Percentiles rank a stretch among this genome's conserved stretches.
These are phyloP conservation scores for Calendula officinalis DNA, from an alignment of 129 eudicot genomes.

Conservation along the genomic window DNA sequence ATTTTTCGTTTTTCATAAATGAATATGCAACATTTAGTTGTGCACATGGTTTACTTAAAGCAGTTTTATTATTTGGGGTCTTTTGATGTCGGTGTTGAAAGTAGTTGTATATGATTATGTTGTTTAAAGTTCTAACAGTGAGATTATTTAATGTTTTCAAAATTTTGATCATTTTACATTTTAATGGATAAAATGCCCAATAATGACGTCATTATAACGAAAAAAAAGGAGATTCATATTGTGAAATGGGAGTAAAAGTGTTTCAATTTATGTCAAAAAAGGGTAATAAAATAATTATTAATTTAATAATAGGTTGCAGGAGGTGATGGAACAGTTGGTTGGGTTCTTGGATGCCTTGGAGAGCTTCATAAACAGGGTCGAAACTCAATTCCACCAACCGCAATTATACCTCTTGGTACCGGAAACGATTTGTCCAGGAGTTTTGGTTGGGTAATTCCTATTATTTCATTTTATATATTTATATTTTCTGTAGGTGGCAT, in stretches of 20 bases:
- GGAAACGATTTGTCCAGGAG: conserved; percentile 96
- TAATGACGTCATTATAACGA: too few relatives aligned
- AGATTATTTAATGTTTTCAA: not conserved
- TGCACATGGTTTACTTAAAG: not conserved
- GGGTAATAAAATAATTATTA: not conserved
- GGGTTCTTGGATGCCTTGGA: conserved; percentile 94
- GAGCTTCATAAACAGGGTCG: conserved; percentile 74
- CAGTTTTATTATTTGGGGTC: not conserved
- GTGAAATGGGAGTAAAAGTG: conserved; percentile 5
- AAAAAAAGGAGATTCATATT: not conserved
- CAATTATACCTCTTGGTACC: conserved; percentile 94
- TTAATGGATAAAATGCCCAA: too few relatives aligned
- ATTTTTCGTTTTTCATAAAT: not conserved
- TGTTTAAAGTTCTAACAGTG: not conserved
- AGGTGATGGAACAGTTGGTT: conserved; percentile 98
- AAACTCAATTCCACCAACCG: conserved; percentile 81
- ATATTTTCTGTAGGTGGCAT: not conserved
- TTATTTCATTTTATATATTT: conserved; percentile 4
- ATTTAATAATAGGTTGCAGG: conserved; percentile 79
- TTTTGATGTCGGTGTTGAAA: not conserved
- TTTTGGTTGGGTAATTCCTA: conserved; percentile 87
- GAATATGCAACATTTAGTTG: not conserved
- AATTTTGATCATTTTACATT: not conserved
- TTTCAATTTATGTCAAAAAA: not conserved
- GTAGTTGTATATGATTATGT: not conserved